These are phyloP conservation scores for Cephaloascus fragrans DNA, from an alignment of 805 yeast genomes.

Conservation along the genomic window DNA sequence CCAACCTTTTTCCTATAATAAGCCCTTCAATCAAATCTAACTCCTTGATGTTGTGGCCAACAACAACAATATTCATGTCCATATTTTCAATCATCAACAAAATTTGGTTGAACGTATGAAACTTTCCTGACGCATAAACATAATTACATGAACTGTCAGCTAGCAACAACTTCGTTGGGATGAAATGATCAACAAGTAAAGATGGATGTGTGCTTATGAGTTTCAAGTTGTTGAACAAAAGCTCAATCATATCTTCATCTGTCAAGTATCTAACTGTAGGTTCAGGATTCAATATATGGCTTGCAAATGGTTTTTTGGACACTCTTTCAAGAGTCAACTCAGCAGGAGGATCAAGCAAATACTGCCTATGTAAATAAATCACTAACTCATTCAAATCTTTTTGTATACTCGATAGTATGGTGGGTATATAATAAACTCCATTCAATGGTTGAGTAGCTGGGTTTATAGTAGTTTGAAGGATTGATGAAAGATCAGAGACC, in stretches of 20 bases:
- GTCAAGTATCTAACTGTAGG: neutral
- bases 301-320: too few species aligned
- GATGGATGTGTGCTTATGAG: constrained; percentile 60
- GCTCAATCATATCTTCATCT: constrained; percentile 22
- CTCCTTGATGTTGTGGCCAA: constrained; percentile 57
- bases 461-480: neutral
- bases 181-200: constrained; percentile 64
- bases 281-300: neutral
- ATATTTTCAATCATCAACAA: constrained; percentile 21
- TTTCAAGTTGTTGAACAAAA: constrained; percentile 34
- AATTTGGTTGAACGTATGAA: constrained; percentile 41
- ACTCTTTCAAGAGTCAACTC: too few species aligned
- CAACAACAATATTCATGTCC: constrained; percentile 25
- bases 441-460: constrained; percentile 10
- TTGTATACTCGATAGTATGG: constrained; percentile 22
- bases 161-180: constrained; percentile 58
- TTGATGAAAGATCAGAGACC: neutral
- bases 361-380: constrained; percentile 18
- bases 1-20: constrained; percentile 59
- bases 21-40: constrained; percentile 72
- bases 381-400: constrained; percentile 21
- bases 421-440: constrained; percentile 23
- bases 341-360: too few species aligned
- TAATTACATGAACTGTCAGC: constrained; percentile 55
- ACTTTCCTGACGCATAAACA: constrained; percentile 48